Base-by-base conservation (phyloP, 495 filamentous ascomycete species). In the Tuber melanosporum region DNA sequence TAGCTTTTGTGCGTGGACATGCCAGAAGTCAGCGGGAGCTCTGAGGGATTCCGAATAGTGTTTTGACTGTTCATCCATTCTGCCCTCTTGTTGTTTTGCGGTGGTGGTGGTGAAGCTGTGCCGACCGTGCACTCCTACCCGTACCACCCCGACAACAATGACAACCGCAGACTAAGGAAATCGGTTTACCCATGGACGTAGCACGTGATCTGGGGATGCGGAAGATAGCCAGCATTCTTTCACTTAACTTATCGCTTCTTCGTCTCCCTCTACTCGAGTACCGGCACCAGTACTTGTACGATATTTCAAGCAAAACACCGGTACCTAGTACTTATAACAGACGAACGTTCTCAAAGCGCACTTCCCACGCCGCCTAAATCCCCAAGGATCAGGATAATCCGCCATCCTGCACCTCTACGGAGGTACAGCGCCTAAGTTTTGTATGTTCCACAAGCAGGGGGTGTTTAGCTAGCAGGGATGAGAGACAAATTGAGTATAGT, bases 21-120 rank as follows among this genome's bases (percentile, higher is more conserved):
- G 85, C 94, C 94, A 97, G 85, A 97, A 97, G 14, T 82, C 78
- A 72, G 91, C 89, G 0, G 94, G 93, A 79, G 89, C 82, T 45
- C 77, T 81, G 72, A 92, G 84, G 62, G 91, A 92, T 66, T 66
- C 49, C 22, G 49, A n/a, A 26, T 57, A 22, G 49, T 57, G 49
- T 26, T 57, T 26, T 12, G 49, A 57, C 8, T 57, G 49, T 12
- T 26, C 49, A 10, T 57, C 49, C 49, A 57, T 57, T 10, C 10
- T 57, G 49, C 49, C 49, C 10, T 57, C 22, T n/a, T 12, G 49
- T 14, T 57, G 22, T 57, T 32, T 15, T 5, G 45, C 6, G 3
- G 57, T 5, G n/a, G n/a, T 66, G 57, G 26, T 7, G 57, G 49
- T 9, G 3, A 22, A 26, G 49, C n/a, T 9, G 6, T 26, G 22